phyloP scores from a whole-genome alignment of 108 stramenopile genomes.

The Schizochytrium sp. region DNA sequence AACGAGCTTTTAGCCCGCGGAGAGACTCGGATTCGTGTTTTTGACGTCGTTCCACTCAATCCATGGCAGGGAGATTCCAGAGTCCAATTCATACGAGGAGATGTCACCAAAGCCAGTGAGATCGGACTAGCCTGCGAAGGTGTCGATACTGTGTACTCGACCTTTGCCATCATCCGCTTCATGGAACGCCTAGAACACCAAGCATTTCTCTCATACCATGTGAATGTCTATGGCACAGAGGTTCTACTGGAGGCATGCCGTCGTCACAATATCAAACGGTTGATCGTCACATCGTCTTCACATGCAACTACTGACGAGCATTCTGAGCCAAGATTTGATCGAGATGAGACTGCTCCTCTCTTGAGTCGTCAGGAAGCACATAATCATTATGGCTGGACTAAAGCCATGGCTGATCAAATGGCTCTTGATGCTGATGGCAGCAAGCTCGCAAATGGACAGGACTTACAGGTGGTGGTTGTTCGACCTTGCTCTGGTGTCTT shows the following conservation, averaged over 20 bases:
- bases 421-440: constrained; percentile 28
- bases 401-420: constrained; percentile 23
- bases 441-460: neutral
- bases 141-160: constrained; percentile 41
- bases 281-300: constrained; percentile 57
- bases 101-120: constrained; percentile 18
- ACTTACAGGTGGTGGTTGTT: constrained; percentile 43
- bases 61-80: neutral
- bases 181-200: constrained; percentile 57
- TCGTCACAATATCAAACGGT: neutral
- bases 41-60: constrained; percentile 9
- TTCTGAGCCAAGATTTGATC: constrained; percentile 26
- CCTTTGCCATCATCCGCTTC: constrained; percentile 60
- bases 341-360: neutral
- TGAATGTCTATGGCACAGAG: constrained; percentile 41
- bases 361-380: constrained; percentile 24
- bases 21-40: constrained; percentile 9
- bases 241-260: constrained; percentile 35
- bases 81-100: neutral
- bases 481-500: constrained; percentile 59
- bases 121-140: constrained; percentile 10
- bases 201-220: constrained; percentile 44
- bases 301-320: constrained; percentile 61
- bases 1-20: constrained; percentile 25
- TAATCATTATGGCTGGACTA: constrained; percentile 43